Base-by-base conservation (phyloP, 1,284 basidiomycete species). In the Schizophyllum amplum region DNA sequence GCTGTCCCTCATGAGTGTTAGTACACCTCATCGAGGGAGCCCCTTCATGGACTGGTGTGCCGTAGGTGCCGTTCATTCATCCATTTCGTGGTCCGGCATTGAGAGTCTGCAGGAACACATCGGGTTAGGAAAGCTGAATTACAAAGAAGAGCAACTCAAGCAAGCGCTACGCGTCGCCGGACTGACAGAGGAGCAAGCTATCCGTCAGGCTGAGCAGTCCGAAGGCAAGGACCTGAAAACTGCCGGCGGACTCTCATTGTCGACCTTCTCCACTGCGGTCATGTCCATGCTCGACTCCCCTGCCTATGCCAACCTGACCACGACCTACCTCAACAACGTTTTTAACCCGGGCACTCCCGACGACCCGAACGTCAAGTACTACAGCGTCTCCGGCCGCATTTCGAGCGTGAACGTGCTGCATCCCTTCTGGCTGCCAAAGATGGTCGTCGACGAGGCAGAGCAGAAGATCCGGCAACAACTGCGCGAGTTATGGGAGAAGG, bases 11-110 rank as follows among this genome's bases (percentile, higher is more conserved):
- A 98, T 92, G 0, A 92, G 89, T 17, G 83, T 99, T 61, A 88
- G 87, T 51, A 98, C 97, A 0, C 97, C 97, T 17, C 97, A 99
- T 71, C 83, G 91, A 24, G 96, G 96, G 24, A 94, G 91, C 64
- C 94, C 96, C 0, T 98, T 99, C 71, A 99, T 99, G 97, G 94
- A 98, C 72, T 99, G 96, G 96, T 98, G 96, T 74, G 80, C 81
- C 54, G 90, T 89, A 67, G 64, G 86, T 75, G n/a, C 24, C 33
- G 21, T 59, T 46, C 24, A 48, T 53, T 24, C 24, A 48, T 22
- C 56, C 49, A 59, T 25, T 50, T 55, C 11, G 23, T 51, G 6
- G n/a, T 51, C n/a, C n/a, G 9, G 15, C 11, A 17, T 13, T 53
- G n/a, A 33, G 53, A 47, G 57, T 57, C 51, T 61, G 15, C 67